Conservation (phyloP, 164 flowering plant genomes). For the Umbellularia californica region DNA sequence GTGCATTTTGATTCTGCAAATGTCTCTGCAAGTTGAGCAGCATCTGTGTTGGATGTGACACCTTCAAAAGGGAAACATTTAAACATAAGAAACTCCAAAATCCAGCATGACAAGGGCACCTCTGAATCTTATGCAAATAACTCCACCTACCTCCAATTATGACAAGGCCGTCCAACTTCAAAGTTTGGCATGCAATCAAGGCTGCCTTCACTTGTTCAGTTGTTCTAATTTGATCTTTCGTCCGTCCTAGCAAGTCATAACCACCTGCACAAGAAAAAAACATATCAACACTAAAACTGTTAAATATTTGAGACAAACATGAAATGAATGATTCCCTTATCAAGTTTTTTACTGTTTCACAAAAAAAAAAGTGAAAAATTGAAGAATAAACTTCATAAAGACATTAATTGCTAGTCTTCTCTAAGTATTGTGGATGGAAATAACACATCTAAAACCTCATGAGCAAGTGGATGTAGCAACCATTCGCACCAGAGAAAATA, state of each 20-base stretch:
- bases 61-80: constrained; percentile 41
- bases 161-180: constrained; percentile 91
- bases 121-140: background rate
- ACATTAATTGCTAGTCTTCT: no score
- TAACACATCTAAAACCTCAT: background rate
- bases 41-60: constrained; percentile 97
- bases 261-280: constrained; percentile 59
- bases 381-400: no score
- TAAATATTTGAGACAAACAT: background rate
- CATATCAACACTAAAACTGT: background rate
- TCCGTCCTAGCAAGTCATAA: constrained; percentile 92
- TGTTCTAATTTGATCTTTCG: constrained; percentile 94
- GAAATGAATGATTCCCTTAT: background rate
- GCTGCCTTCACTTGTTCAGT: constrained; percentile 98
- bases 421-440: background rate
- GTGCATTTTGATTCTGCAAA: constrained; percentile 90
- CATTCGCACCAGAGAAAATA: background rate
- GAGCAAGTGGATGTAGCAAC: background rate
- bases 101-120: background rate
- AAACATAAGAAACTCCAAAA: background rate
- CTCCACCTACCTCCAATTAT: constrained; percentile 75
- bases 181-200: constrained; percentile 64
- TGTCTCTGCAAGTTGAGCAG: constrained; percentile 97
- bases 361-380: no score
- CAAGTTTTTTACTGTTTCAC: background rate